A percentile compares a stretch with the other conserved stretches of the same genome.
Evolutionary conservation across 345 rosid species (phyloP).

Genomic region (Populus tremula): DNA sequence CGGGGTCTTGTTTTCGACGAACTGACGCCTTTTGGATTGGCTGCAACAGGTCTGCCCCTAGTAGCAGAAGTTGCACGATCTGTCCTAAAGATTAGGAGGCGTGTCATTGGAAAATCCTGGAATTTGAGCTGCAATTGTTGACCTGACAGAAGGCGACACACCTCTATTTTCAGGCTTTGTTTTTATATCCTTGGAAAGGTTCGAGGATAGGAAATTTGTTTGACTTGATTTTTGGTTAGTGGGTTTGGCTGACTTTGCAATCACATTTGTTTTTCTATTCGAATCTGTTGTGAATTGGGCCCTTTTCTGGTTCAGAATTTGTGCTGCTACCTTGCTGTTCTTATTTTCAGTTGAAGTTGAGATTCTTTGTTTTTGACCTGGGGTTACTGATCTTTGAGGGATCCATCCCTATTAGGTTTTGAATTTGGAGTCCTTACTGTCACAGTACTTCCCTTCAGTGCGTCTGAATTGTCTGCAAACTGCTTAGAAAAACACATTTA

Average conservation of each 20-base stretch:
- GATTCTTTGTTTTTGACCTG: conserved; percentile 23
- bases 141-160: conserved; percentile 35
- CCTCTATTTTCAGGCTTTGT: conserved; percentile 30
- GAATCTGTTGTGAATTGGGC: neutral
- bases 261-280: conserved; percentile 3
- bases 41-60: conserved; percentile 31
- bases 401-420: conserved; percentile 29
- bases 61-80: conserved; percentile 38
- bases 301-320: conserved; percentile 15
- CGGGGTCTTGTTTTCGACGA: conserved; percentile 16
- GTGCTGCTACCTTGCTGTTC: conserved; percentile 1
- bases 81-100: conserved; percentile 39
- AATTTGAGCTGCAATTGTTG: conserved; percentile 27
- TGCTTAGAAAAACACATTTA: neutral
- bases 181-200: conserved; percentile 21
- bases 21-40: neutral
- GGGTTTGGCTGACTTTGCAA: neutral
- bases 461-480: conserved; percentile 35
- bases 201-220: conserved; percentile 17
- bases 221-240: conserved; percentile 9
- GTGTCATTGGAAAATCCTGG: conserved; percentile 32
- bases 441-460: conserved; percentile 2
- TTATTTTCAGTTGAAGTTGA: conserved; percentile 14
- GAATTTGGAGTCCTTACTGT: conserved; percentile 26
- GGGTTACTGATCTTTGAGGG: conserved; percentile 27